A percentile compares a stretch with the other conserved stretches of the same genome.
Evolutionary conservation across 2,329 filamentous ascomycete genomes (phyloP).

Genomic region (Aspergillus sp.): DNA sequence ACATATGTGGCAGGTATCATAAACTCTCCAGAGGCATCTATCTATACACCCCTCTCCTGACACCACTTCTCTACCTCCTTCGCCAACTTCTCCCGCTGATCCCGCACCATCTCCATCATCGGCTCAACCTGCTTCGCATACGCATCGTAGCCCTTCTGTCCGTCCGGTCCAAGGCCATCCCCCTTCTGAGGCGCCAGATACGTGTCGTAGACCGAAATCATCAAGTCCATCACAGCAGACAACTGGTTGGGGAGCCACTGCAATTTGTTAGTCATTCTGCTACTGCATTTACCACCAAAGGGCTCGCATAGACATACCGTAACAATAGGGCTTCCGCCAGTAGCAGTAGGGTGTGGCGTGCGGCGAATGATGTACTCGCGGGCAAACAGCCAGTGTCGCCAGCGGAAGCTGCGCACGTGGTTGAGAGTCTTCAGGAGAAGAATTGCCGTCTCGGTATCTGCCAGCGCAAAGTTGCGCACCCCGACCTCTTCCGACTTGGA

Average conservation of each 20-base stretch:
- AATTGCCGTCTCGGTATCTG: slow-evolving; percentile 44
- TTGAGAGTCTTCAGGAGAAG: slow-evolving; percentile 49
- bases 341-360: slow-evolving; percentile 50
- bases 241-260: slow-evolving; percentile 53
- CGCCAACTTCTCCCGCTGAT: slow-evolving; percentile 36
- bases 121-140: slow-evolving; percentile 41
- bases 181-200: slow-evolving; percentile 38
- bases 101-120: slow-evolving; percentile 39
- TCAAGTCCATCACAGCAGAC: slow-evolving; percentile 51
- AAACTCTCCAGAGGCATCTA: background rate
- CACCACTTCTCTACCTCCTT: slow-evolving; percentile 50
- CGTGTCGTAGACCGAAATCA: slow-evolving; percentile 48
- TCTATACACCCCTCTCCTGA: slow-evolving; percentile 45
- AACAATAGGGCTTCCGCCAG: slow-evolving; percentile 52
- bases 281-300: background rate
- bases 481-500: slow-evolving; percentile 52
- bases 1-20: background rate
- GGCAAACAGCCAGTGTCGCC: slow-evolving; percentile 53
- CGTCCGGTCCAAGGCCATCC: slow-evolving; percentile 13
- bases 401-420: slow-evolving; percentile 52
- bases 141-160: slow-evolving; percentile 7
- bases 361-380: slow-evolving; percentile 52
- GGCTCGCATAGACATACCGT: slow-evolving; percentile 35
- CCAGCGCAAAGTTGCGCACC: slow-evolving; percentile 39
- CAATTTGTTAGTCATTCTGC: background rate